Evolutionary conservation across 768 basidiomycete species (phyloP), one percentile per base, ranked within the genome.

Genomic region (Hypholoma fasciculare): DNA sequence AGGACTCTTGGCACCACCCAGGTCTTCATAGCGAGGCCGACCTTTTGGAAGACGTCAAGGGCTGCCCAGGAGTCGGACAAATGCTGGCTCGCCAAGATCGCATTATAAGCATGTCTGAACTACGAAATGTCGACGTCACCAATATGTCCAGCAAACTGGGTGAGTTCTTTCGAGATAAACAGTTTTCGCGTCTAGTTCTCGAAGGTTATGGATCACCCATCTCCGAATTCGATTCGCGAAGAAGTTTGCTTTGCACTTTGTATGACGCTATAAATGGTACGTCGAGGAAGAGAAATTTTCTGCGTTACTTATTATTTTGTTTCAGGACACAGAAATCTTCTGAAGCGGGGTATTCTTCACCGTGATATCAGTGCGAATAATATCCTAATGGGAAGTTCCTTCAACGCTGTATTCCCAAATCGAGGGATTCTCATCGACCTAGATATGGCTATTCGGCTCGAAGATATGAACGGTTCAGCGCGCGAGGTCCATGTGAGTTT

Each of bases 281-380:
- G 48, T 27, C 12, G 9, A 34, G 6, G 9, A 34, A 34, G 9
- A 34, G 30, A 9, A 7, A 11, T n/a, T 20, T 27, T n/a, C n/a
- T 7, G 12, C 48, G 16, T 49, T 16, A 27, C 8, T 23, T 11
- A n/a, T 3, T 8, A 14, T 23, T 23, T 7, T 14, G 23, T 30
- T 26, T 48, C 20, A 69, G 67, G 65, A 7, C 62, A 64, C 52
- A 55, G 46, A 2, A 59, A 58, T 42, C 54, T 62, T 17, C 63
- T 42, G 47, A 38, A 27, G 26, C n/a, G 52, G 4, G 56, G 56
- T 12, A 58, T 71, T 37, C 57, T 69, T 17, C 67, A 71, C 38
- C 60, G 69, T 19, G 67, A 68, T 39, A 64, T 71, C 27, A 69
- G 63, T 39, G 48, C 52, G 8, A 50, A 54, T 11, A 70, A 69